phyloP scores from a whole-genome alignment of 352 stramenopile genomes.

The Phytophthora vignae region DNA sequence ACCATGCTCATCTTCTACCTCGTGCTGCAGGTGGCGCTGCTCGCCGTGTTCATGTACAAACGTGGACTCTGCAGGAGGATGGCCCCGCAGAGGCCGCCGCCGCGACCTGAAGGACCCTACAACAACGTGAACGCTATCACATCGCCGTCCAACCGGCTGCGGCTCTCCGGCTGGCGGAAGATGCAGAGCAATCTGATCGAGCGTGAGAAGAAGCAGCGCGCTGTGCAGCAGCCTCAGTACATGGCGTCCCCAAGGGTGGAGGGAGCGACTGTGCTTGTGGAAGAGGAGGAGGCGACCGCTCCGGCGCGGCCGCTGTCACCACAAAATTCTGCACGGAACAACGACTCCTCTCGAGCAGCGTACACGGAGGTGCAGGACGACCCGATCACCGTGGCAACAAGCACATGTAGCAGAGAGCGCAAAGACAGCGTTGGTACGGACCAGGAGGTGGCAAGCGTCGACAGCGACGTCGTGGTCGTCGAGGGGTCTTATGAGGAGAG shows the following conservation, averaged over 20 bases:
- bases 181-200: constrained; percentile 68
- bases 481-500: constrained; percentile 32
- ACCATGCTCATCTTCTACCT: constrained; percentile 77
- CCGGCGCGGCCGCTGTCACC: constrained; percentile 10
- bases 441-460: constrained; percentile 12
- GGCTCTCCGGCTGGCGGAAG: constrained; percentile 67
- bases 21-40: constrained; percentile 65
- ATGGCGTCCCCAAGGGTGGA: constrained; percentile 33
- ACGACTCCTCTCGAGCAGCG: constrained; percentile 17
- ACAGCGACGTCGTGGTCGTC: constrained; percentile 23
- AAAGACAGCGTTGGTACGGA: constrained; percentile 7
- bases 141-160: constrained; percentile 70
- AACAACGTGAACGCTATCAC: constrained; percentile 77
- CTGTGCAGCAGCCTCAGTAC: constrained; percentile 31
- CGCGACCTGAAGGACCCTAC: constrained; percentile 57
- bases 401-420: constrained; percentile 5
- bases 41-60: constrained; percentile 69
- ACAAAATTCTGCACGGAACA: constrained; percentile 14
- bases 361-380: constrained; percentile 31
- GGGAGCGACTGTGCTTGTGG: constrained; percentile 4
- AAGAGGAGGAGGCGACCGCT: background rate
- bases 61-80: constrained; percentile 49
- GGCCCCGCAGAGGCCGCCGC: constrained; percentile 19
- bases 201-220: constrained; percentile 60
- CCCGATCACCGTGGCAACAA: background rate